Conservation (phyloP, 2,329 filamentous ascomycete genomes). For the Atkinsonella texensis region DNA sequence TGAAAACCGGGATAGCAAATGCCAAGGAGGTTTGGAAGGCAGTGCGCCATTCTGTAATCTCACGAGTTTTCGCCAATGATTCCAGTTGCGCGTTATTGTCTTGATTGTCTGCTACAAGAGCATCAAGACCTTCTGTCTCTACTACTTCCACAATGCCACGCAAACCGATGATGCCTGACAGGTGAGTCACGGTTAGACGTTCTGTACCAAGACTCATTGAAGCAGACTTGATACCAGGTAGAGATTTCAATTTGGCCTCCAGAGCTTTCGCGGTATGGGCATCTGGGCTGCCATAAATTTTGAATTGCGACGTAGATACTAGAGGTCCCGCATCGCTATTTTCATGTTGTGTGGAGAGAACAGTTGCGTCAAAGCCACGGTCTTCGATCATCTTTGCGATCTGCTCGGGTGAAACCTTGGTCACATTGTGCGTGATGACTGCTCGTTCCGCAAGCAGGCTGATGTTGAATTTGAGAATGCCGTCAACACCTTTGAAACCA, state of each 20-base stretch:
- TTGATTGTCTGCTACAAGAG: constrained; percentile 77
- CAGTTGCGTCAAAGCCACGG: constrained; percentile 71
- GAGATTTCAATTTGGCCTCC: constrained; percentile 51
- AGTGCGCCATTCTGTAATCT: constrained; percentile 84
- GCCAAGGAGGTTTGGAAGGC: constrained; percentile 66
- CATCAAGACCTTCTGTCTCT: constrained; percentile 77
- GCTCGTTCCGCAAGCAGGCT: constrained; percentile 87
- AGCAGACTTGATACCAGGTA: constrained; percentile 63
- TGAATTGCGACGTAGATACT: constrained; percentile 60
- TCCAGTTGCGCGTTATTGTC: constrained; percentile 96
- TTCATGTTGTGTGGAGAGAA: constrained; percentile 65
- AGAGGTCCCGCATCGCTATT: constrained; percentile 39
- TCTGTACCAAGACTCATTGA: constrained; percentile 62
- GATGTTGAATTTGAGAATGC: constrained; percentile 84
- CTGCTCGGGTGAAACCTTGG: constrained; percentile 57
- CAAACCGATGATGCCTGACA: constrained; percentile 61
- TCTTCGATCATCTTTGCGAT: constrained; percentile 81
- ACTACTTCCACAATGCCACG: constrained; percentile 71
- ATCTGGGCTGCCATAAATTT: constrained; percentile 68
- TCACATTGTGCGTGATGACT: constrained; percentile 70
- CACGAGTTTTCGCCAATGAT: constrained; percentile 88
- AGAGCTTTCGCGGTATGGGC: constrained; percentile 59
- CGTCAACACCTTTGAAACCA: constrained; percentile 65
- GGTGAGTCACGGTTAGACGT: constrained; percentile 61
- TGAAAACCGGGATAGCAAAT: constrained; percentile 82